Conservation (phyloP, 73 alveolate species). For the Durusdinium trenchii region DNA sequence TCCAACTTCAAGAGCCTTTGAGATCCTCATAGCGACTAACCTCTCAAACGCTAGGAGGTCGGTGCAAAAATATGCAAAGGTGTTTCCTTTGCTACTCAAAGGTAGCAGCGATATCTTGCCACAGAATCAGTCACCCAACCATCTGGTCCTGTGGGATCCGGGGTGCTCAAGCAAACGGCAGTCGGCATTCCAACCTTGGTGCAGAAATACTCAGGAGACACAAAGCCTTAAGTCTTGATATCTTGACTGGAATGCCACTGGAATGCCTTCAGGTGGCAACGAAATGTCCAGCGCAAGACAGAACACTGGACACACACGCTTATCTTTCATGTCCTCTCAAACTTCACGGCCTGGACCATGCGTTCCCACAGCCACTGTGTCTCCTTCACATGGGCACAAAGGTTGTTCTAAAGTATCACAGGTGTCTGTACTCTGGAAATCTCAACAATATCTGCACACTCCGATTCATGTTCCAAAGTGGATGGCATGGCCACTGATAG, state of each 20-base stretch:
- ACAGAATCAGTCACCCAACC: neutral
- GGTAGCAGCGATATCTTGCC: neutral
- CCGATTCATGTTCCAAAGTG: too few relatives aligned
- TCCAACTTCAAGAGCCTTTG: too few relatives aligned
- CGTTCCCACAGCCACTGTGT: slow-evolving; percentile 90
- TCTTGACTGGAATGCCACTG: neutral
- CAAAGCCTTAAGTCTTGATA: neutral
- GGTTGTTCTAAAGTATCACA: too few relatives aligned
- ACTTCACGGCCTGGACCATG: slow-evolving; percentile 69
- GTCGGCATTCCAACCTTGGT: slow-evolving; percentile 85
- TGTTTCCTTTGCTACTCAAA: too few relatives aligned
- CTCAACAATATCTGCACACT: too few relatives aligned
- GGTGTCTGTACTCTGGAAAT: too few relatives aligned
- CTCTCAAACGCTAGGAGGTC: too few relatives aligned
- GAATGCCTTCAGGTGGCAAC: neutral
- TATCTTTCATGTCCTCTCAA: neutral
- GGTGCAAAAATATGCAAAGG: too few relatives aligned
- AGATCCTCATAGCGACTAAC: too few relatives aligned
- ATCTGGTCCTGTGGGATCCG: slow-evolving; percentile 78
- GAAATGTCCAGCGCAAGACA: neutral
- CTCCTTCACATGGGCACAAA: too few relatives aligned
- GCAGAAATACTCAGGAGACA: neutral
- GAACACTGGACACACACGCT: neutral
- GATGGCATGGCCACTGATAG: too few relatives aligned
- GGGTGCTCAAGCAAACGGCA: slow-evolving; percentile 82